phyloP scores from a whole-genome alignment of 768 basidiomycete species.

The Inosperma sp. region DNA sequence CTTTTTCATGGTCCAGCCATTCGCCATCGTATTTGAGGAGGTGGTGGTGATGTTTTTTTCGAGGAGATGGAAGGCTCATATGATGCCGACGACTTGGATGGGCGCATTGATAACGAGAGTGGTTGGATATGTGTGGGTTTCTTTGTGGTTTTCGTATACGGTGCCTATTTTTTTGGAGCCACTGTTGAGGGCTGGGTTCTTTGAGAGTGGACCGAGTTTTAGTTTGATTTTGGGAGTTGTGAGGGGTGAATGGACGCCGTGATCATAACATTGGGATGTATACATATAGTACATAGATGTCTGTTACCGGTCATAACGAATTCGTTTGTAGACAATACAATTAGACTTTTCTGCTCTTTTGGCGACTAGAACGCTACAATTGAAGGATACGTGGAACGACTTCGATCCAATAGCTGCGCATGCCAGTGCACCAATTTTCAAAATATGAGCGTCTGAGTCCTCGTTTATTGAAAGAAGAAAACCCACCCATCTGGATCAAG shows the following conservation, averaged over 20 bases:
- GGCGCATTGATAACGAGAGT: background rate
- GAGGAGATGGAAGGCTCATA: too few species aligned
- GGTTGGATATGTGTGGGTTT: conserved; percentile 28
- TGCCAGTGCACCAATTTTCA: background rate
- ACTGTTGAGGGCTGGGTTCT: conserved; percentile 8
- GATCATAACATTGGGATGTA: background rate
- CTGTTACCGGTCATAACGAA: background rate
- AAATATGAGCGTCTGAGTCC: too few species aligned
- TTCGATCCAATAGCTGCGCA: conserved; percentile 23
- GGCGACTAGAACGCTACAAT: background rate
- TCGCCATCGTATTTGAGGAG: conserved; percentile 27
- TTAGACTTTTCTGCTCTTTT: background rate
- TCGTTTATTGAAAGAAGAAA: too few species aligned
- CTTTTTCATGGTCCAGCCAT: conserved; percentile 30
- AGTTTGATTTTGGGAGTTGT: conserved; percentile 14
- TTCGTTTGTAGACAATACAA: background rate
- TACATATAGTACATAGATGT: background rate
- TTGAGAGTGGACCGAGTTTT: conserved; percentile 13
- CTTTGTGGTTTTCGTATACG: conserved; percentile 24
- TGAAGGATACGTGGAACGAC: conserved; percentile 5
- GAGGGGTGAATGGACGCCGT: conserved; percentile 14
- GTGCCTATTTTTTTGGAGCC: conserved; percentile 20
- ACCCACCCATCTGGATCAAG: conserved; percentile 79
- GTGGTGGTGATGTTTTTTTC: conserved; percentile 16
- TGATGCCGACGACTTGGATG: conserved; percentile 1